phyloP scores from a whole-genome alignment of 768 basidiomycete species.

The Hericium coralloides region DNA sequence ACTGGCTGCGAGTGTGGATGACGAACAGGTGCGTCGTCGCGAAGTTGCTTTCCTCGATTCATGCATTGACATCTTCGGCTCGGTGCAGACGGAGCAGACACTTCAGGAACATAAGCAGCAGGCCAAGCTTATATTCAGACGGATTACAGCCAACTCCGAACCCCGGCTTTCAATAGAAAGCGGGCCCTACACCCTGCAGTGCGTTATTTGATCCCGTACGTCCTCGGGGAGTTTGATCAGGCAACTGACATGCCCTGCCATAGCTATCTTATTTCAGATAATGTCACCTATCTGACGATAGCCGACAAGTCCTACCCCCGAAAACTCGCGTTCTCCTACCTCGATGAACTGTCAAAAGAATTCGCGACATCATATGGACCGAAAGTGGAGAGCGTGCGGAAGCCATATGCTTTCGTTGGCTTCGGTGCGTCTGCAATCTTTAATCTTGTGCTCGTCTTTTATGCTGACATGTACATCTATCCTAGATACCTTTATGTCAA shows the following conservation, averaged over 20 bases:
- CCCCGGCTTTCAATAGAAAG: conserved; percentile 96
- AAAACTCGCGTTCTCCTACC: conserved; percentile 94
- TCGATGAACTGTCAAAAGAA: conserved; percentile 95
- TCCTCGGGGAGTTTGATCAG: not conserved
- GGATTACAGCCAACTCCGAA: conserved; percentile 90
- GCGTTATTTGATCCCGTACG: conserved; percentile 23
- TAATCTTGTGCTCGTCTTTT: not conserved
- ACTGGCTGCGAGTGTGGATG: conserved; percentile 92
- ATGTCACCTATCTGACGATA: conserved; percentile 92
- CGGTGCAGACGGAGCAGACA: conserved; percentile 77
- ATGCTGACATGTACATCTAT: conserved; percentile 2
- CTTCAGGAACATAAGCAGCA: conserved; percentile 98
- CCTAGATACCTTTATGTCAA: conserved; percentile 96
- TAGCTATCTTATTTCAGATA: conserved; percentile 92
- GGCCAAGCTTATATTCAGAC: conserved; percentile 91
- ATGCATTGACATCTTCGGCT: not conserved
- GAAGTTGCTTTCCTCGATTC: not conserved
- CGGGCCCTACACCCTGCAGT: conserved; percentile 95
- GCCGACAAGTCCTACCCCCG: conserved; percentile 96
- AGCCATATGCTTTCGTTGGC: conserved; percentile 98
- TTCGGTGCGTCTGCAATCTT: conserved; percentile 58
- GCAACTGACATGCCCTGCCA: not conserved
- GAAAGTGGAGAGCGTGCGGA: conserved; percentile 84
- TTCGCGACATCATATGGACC: conserved; percentile 88
- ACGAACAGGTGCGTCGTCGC: conserved; percentile 64